A percentile compares a stretch with the other conserved stretches of the same genome.
These are phyloP conservation scores for Echinochloa phyllopogon DNA, from an alignment of 176 grass and related monocot genomes.

Conservation along the genomic window DNA sequence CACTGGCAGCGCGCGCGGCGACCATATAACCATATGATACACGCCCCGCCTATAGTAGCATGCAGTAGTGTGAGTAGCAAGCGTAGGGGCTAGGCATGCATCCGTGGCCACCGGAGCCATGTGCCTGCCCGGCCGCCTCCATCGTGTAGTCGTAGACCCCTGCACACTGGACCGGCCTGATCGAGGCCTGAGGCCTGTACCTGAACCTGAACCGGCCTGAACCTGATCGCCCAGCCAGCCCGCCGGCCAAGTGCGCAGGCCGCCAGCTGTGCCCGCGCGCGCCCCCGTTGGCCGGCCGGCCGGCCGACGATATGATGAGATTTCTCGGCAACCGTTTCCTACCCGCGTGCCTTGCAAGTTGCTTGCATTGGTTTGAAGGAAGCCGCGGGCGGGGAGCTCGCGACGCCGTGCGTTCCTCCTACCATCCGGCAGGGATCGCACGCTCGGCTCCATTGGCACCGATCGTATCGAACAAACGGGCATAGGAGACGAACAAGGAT, in stretches of 20 bases:
- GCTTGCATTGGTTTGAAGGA: not conserved
- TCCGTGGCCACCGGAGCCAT: slow-evolving; percentile 47
- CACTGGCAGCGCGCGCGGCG: not conserved
- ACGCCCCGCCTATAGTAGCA: not conserved
- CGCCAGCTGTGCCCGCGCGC: not conserved
- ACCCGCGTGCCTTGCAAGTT: not conserved
- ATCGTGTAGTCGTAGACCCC: too few relatives aligned
- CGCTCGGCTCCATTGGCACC: too few relatives aligned
- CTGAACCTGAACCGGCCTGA: not conserved
- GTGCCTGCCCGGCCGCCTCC: slow-evolving; percentile 14
- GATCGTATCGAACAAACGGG: too few relatives aligned
- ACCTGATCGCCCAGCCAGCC: not conserved
- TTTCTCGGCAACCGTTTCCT: not conserved
- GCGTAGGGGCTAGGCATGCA: not conserved
- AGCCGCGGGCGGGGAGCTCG: not conserved
- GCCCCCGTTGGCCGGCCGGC: not conserved
- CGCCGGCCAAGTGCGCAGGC: not conserved
- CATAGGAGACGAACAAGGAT: not conserved
- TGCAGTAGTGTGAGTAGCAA: not conserved
- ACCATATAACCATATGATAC: slow-evolving; percentile 25
- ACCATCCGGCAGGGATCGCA: not conserved
- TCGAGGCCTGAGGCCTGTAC: not conserved
- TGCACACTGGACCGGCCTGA: slow-evolving; percentile 7
- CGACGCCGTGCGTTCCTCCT: not conserved
- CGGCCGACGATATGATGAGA: not conserved